Percentiles rank a stretch among this genome's conserved stretches.
phyloP scores from a whole-genome alignment of 148 eudicot genomes.

The Chenopodium quinoa region DNA sequence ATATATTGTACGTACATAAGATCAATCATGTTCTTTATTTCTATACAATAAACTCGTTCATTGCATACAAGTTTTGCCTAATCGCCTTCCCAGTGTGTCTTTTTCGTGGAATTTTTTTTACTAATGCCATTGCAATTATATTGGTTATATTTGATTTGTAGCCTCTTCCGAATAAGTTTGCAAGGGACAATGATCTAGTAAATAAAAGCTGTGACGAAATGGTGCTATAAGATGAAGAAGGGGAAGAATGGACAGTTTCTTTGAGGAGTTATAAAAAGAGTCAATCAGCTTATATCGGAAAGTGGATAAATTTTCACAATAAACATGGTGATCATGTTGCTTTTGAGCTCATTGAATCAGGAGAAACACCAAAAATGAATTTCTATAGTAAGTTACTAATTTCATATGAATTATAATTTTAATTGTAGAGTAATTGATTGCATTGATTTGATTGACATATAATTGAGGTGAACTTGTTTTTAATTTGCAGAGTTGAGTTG shows the following conservation, averaged over 20 bases:
- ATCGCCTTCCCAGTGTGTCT: no score
- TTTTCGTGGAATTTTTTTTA: no score
- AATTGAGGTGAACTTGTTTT: no score
- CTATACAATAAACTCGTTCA: neutral
- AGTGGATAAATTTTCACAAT: slow-evolving; percentile 1
- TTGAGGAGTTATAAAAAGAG: slow-evolving; percentile 5
- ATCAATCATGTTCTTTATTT: neutral
- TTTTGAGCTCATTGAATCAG: slow-evolving; percentile 13
- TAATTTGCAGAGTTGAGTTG: no score
- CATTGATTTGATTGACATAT: no score
- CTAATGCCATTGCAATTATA: neutral
- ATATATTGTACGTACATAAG: no score
- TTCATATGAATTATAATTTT: no score
- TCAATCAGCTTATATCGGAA: neutral
- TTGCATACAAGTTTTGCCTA: no score
- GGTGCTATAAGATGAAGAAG: slow-evolving; percentile 12
- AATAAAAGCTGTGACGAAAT: slow-evolving; percentile 21
- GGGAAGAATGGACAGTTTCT: neutral
- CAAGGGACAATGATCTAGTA: slow-evolving; percentile 15
- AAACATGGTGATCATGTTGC: slow-evolving; percentile 1
- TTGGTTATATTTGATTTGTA: neutral
- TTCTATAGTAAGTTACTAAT: slow-evolving; percentile 4
- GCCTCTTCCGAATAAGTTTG: slow-evolving; percentile 24
- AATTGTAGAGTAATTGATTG: no score
- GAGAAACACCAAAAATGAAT: neutral